Conservation (phyloP, 805 yeast genomes). For the Schizosaccharomyces cryophilus region DNA sequence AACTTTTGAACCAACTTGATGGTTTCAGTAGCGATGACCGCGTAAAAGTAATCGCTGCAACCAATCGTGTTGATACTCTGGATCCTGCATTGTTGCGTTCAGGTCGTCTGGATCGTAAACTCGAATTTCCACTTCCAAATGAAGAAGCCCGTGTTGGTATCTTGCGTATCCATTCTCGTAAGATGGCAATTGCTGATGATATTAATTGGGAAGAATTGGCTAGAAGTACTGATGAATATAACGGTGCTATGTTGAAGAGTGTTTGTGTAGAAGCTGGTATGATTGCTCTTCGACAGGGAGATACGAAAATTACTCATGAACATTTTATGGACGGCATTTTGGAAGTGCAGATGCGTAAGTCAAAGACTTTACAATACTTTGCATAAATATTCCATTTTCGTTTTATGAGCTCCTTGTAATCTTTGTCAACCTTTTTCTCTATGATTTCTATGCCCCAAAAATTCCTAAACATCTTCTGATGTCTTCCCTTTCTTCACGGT, state of each 20-base stretch:
- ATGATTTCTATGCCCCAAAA: too few relatives aligned
- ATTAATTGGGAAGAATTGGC: constrained; percentile 97
- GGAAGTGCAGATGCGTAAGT: constrained; percentile 93
- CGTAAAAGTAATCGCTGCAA: constrained; percentile 92
- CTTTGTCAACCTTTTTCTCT: too few relatives aligned
- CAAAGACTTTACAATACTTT: constrained; percentile 27
- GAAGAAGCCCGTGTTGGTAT: constrained; percentile 96
- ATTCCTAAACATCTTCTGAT: too few relatives aligned
- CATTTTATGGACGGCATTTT: constrained; percentile 95
- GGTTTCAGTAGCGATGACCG: constrained; percentile 95
- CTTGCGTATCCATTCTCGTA: constrained; percentile 88
- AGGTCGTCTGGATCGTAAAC: constrained; percentile 91
- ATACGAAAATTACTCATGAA: constrained; percentile 75
- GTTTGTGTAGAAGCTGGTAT: constrained; percentile 98
- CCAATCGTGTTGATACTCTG: constrained; percentile 88
- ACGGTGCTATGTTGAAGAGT: constrained; percentile 96
- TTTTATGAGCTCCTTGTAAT: background rate
- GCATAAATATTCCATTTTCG: background rate
- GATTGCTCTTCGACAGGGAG: constrained; percentile 94
- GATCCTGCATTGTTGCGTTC: constrained; percentile 97
- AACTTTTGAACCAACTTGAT: constrained; percentile 83
- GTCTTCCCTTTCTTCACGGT: too few relatives aligned
- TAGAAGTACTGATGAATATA: constrained; percentile 91
- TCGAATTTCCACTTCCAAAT: constrained; percentile 91
- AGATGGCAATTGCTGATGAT: constrained; percentile 74